phyloP scores from a whole-genome alignment of 345 rosid genomes.

The Punica granatum region DNA sequence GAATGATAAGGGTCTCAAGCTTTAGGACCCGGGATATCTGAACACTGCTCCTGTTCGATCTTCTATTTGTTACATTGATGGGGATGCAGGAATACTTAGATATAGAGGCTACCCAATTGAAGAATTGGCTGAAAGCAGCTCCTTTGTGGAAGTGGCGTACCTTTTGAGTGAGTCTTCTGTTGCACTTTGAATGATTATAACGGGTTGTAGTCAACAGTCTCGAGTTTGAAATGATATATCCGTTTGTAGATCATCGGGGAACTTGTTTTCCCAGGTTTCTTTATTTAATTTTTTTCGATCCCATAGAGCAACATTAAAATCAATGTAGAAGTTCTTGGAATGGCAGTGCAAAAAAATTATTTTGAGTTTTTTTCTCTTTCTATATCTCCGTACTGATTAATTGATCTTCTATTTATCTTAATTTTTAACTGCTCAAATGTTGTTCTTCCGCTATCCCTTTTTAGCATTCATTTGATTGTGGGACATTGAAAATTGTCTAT shows the following conservation, averaged over 20 bases:
- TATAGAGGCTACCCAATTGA: slow-evolving; percentile 82
- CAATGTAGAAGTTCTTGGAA: background rate
- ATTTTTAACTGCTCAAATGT: too few relatives aligned
- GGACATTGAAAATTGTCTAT: too few relatives aligned
- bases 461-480: too few relatives aligned
- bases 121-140: slow-evolving; percentile 67
- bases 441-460: too few relatives aligned
- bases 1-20: slow-evolving; percentile 69
- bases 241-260: background rate
- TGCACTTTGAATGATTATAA: background rate
- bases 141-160: slow-evolving; percentile 71
- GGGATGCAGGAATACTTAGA: slow-evolving; percentile 83
- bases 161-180: slow-evolving; percentile 41
- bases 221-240: background rate
- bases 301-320: background rate
- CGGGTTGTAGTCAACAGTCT: background rate
- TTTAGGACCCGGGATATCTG: slow-evolving; percentile 89
- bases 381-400: background rate
- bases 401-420: too few relatives aligned
- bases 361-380: background rate
- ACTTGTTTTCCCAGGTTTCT: background rate
- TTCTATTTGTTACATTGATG: slow-evolving; percentile 81
- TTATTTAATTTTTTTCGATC: too few relatives aligned
- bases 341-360: background rate
- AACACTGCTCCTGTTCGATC: slow-evolving; percentile 93